Evolutionary conservation across 352 stramenopile species (phyloP).

Genomic region (Phytophthora tentaculata): DNA sequence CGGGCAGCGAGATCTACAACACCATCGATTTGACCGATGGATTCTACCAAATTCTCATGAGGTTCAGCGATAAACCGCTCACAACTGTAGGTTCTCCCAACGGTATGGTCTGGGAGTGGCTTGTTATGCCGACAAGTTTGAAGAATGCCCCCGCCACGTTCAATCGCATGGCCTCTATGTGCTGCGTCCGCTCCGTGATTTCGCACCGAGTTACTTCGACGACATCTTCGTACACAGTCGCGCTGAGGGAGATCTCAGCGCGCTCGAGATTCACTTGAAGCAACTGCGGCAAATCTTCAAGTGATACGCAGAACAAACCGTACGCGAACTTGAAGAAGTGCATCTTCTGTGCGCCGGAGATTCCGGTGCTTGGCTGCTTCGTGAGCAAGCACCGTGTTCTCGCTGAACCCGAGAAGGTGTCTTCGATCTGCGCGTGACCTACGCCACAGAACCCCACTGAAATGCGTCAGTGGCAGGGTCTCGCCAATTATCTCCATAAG

Average conservation of each 20-base stretch:
- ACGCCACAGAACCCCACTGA: background rate
- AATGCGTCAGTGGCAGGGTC: background rate
- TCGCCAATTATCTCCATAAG: background rate
- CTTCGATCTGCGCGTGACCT: background rate
- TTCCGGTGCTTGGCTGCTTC: background rate
- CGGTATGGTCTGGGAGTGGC: constrained; percentile 43
- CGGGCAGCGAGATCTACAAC: constrained; percentile 2
- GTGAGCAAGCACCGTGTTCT: background rate
- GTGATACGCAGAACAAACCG: constrained; percentile 1
- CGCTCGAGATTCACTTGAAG: background rate
- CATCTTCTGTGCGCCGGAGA: background rate
- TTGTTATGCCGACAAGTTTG: constrained; percentile 33
- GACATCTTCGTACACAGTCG: constrained; percentile 1
- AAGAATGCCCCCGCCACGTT: background rate
- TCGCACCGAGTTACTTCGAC: background rate
- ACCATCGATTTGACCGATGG: constrained; percentile 15
- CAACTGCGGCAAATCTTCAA: background rate
- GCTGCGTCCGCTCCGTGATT: background rate
- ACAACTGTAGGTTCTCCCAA: constrained; percentile 33
- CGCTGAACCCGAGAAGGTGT: background rate
- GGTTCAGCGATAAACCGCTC: constrained; percentile 19
- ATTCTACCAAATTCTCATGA: constrained; percentile 24
- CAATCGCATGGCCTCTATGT: background rate
- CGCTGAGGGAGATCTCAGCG: background rate
- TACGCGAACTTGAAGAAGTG: constrained; percentile 1